Conservation (phyloP, 345 rosid species). For the Arabis alpina region DNA sequence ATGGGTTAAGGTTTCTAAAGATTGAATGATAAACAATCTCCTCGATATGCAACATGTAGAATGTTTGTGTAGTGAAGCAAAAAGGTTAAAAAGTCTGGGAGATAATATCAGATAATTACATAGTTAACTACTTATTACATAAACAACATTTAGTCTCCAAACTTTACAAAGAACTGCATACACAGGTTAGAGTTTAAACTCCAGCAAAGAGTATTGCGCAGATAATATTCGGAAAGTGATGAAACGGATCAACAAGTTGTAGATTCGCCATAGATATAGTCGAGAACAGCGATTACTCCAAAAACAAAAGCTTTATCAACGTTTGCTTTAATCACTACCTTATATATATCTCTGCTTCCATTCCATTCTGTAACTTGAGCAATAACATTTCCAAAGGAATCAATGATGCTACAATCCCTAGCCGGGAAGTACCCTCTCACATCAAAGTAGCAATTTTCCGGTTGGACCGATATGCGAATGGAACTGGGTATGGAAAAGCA, state of each 20-base stretch:
- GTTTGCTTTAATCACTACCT: slow-evolving; percentile 57
- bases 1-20: neutral
- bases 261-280: slow-evolving; percentile 75
- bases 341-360: slow-evolving; percentile 64
- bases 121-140: no score
- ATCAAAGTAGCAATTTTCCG: slow-evolving; percentile 53
- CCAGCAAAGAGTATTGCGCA: neutral
- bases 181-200: neutral
- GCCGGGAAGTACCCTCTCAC: slow-evolving; percentile 72
- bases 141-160: neutral
- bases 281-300: slow-evolving; percentile 77
- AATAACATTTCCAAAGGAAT: slow-evolving; percentile 50
- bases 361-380: slow-evolving; percentile 64
- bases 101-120: no score
- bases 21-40: no score
- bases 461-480: slow-evolving; percentile 53
- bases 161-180: neutral
- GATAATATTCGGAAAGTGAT: neutral
- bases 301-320: slow-evolving; percentile 75
- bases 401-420: slow-evolving; percentile 59
- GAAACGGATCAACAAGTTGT: slow-evolving; percentile 54
- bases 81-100: no score
- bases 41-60: no score
- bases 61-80: no score
- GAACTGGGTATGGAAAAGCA: slow-evolving; percentile 50